phyloP scores from a whole-genome alignment of 108 stramenopile species.

The Nannochloropsis salina region DNA sequence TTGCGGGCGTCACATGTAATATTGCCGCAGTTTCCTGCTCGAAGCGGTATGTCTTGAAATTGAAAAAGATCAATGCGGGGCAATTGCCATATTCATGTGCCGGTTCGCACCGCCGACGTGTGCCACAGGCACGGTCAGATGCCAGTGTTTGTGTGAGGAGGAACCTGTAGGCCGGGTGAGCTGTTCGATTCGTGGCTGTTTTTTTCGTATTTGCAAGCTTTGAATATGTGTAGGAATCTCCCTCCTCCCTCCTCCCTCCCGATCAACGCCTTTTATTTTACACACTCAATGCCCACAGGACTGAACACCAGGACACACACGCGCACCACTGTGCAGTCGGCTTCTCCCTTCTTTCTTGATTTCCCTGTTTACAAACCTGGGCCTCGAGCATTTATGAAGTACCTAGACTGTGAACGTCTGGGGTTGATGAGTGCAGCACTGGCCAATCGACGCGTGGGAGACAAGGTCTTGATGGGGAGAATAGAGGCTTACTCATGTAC shows the following conservation, averaged over 20 bases:
- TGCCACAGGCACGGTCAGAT: too few species aligned
- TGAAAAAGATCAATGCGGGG: too few species aligned
- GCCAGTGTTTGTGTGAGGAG: too few species aligned
- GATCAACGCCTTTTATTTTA: not conserved
- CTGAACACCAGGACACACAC: not conserved
- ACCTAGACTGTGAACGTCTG: constrained; percentile 15
- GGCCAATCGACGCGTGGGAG: not conserved
- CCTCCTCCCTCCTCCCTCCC: not conserved
- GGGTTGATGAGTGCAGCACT: not conserved
- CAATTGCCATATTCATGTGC: too few species aligned
- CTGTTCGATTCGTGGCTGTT: too few species aligned
- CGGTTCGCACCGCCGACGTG: too few species aligned
- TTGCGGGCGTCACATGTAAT: too few species aligned
- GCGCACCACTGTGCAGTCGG: not conserved
- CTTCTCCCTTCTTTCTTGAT: not conserved
- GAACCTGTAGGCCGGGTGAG: too few species aligned
- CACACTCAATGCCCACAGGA: not conserved
- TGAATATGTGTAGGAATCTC: not conserved
- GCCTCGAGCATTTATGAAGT: not conserved
- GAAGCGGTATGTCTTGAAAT: too few species aligned
- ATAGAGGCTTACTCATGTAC: constrained; percentile 2
- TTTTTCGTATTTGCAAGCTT: too few species aligned
- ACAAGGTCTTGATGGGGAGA: constrained; percentile 9
- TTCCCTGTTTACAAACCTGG: not conserved
- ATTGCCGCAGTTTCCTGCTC: too few species aligned